Evolutionary conservation across 805 yeast genomes (phyloP).

Genomic region (Hanseniaspora lindneri): DNA sequence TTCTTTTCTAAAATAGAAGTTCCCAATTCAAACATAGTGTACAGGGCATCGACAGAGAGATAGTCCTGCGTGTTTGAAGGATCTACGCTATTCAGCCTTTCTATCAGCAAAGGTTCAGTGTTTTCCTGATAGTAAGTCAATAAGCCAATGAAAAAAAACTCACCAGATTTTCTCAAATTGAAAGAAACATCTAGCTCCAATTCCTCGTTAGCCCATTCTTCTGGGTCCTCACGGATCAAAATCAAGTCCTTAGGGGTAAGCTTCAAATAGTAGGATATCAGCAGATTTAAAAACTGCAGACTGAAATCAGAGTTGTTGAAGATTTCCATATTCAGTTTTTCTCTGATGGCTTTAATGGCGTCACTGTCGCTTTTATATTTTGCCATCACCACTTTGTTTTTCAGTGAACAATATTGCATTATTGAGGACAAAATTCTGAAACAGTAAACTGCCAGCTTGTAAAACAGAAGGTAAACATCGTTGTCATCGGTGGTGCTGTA

Average conservation of each 20-base stretch:
- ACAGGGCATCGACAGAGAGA: conserved; percentile 62
- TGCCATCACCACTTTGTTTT: conserved; percentile 18
- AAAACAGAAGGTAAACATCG: conserved; percentile 55
- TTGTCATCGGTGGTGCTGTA: conserved; percentile 30
- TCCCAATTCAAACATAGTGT: conserved; percentile 74
- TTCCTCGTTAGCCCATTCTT: conserved; percentile 84
- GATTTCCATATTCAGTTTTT: conserved; percentile 40
- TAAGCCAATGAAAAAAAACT: conserved; percentile 8
- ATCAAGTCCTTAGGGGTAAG: conserved; percentile 67
- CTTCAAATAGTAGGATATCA: conserved; percentile 63
- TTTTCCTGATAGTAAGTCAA: conserved; percentile 7
- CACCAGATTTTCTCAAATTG: conserved; percentile 12
- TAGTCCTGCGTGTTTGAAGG: conserved; percentile 34
- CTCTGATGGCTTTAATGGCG: conserved; percentile 50
- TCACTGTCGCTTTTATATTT: conserved; percentile 53
- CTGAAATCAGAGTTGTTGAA: conserved; percentile 45
- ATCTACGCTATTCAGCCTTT: conserved; percentile 37
- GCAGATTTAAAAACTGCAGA: conserved; percentile 47
- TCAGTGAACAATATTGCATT: conserved; percentile 19
- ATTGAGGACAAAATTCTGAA: conserved; percentile 55
- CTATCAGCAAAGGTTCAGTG: conserved; percentile 6
- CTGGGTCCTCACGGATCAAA: conserved; percentile 76
- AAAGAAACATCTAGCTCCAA: conserved; percentile 29
- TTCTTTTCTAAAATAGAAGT: conserved; percentile 50
- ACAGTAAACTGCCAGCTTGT: conserved; percentile 47